phyloP scores from a whole-genome alignment of 2,329 filamentous ascomycete species.

The Pestalotiopsis sp. region DNA sequence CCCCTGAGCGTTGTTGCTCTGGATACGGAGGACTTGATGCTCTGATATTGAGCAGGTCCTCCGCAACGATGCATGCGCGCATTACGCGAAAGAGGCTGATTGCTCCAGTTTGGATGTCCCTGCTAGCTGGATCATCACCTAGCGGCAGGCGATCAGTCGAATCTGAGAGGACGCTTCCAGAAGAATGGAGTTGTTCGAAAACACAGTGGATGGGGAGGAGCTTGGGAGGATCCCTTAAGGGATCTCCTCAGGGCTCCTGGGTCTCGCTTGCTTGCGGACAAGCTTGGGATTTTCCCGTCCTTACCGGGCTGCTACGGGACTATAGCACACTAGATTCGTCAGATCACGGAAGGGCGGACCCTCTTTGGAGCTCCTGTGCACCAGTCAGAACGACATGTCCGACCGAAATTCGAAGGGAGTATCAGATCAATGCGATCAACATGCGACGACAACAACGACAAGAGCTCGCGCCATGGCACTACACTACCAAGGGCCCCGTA shows the following conservation, averaged over 20 bases:
- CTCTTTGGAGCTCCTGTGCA: background rate
- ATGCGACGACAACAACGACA: background rate
- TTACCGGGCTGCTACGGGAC: background rate
- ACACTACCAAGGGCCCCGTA: background rate
- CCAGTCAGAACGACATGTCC: background rate
- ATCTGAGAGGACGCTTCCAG: background rate
- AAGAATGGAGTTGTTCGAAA: background rate
- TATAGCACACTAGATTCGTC: background rate
- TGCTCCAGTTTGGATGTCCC: slow-evolving; percentile 3
- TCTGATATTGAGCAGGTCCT: background rate
- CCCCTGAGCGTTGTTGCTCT: background rate
- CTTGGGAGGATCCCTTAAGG: background rate
- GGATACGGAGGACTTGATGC: background rate
- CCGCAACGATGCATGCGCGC: background rate
- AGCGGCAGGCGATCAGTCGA: slow-evolving; percentile 1
- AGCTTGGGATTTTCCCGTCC: background rate
- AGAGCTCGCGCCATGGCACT: background rate
- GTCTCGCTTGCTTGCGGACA: background rate
- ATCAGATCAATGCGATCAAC: slow-evolving; percentile 6
- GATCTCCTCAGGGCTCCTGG: slow-evolving; percentile 10
- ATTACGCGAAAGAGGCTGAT: background rate
- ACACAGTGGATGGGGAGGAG: background rate
- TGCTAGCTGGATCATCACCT: background rate
- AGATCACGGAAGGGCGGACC: slow-evolving; percentile 4
- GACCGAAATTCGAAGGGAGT: background rate